phyloP scores from a whole-genome alignment of 208 protist species.

The Acanthamoeba royreba region DNA sequence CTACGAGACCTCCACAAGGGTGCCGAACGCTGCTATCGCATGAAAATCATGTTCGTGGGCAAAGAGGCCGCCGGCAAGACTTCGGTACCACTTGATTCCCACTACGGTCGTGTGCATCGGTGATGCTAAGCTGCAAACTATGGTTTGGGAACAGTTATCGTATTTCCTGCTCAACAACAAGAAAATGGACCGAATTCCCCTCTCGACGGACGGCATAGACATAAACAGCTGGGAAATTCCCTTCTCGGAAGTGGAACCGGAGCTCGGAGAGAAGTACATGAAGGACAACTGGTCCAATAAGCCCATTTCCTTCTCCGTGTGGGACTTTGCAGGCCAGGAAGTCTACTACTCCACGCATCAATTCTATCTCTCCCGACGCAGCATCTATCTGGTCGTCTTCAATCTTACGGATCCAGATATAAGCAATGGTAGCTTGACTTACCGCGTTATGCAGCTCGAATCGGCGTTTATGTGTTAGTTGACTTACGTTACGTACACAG shows the following conservation, averaged over 20 bases:
- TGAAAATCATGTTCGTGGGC: slow-evolving; percentile 55
- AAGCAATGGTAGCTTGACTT: slow-evolving; percentile 28
- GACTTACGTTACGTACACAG: neutral
- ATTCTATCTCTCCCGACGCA: slow-evolving; percentile 41
- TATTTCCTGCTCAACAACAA: slow-evolving; percentile 47
- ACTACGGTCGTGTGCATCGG: neutral
- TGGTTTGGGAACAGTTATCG: neutral
- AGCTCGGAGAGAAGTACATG: slow-evolving; percentile 43
- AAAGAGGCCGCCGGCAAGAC: slow-evolving; percentile 48
- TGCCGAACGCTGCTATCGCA: slow-evolving; percentile 37
- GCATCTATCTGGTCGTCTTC: slow-evolving; percentile 54
- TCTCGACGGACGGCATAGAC: slow-evolving; percentile 40
- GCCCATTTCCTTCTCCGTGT: slow-evolving; percentile 34
- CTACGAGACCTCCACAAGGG: slow-evolving; percentile 27
- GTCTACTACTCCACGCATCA: slow-evolving; percentile 50
- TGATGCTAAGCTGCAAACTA: neutral
- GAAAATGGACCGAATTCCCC: neutral
- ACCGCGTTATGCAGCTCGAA: neutral
- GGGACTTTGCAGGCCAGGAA: slow-evolving; percentile 39
- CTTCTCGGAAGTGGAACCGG: neutral
- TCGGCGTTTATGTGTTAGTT: neutral
- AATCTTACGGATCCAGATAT: slow-evolving; percentile 52
- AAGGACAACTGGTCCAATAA: slow-evolving; percentile 43
- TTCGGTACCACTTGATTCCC: neutral
- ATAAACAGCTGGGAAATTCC: slow-evolving; percentile 45